Percentiles rank a stretch among this genome's conserved stretches.
These are phyloP conservation scores for Nakazawaea wyomingensis DNA, from an alignment of 805 yeast genomes.

Conservation along the genomic window DNA sequence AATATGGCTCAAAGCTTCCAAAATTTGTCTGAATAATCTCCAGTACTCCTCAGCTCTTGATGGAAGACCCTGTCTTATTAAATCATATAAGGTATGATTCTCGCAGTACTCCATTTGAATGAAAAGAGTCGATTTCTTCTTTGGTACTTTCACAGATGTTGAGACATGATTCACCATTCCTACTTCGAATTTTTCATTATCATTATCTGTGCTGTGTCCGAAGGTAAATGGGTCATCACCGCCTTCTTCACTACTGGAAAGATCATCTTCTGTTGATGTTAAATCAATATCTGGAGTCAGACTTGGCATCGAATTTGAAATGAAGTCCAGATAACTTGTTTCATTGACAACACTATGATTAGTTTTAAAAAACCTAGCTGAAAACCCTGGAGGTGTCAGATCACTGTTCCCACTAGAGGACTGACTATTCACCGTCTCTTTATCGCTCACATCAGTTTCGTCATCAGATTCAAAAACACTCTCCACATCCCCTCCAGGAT, in stretches of 20 bases:
- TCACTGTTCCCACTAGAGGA: constrained; percentile 18
- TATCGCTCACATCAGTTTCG: constrained; percentile 27
- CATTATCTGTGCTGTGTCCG: constrained; percentile 15
- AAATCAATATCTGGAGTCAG: constrained; percentile 52
- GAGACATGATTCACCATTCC: constrained; percentile 14
- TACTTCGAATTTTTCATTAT: constrained; percentile 11
- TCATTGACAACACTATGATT: constrained; percentile 20
- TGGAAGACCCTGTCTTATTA: constrained; percentile 74
- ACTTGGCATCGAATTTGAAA: constrained; percentile 52
- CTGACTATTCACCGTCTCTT: constrained; percentile 28
- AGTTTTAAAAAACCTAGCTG: constrained; percentile 23
- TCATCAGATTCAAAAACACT: constrained; percentile 22
- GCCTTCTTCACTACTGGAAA: constrained; percentile 20
- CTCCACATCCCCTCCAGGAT: constrained; percentile 20
- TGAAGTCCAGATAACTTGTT: constrained; percentile 51
- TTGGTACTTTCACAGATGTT: constrained; percentile 13
- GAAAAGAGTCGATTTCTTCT: constrained; percentile 64
- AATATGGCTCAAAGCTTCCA: constrained; percentile 87
- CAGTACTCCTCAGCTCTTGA: constrained; percentile 76
- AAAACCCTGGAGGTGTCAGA: constrained; percentile 10
- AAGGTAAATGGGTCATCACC: constrained; percentile 18
- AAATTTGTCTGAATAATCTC: constrained; percentile 79
- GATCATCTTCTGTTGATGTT: constrained; percentile 29
- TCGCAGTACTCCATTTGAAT: constrained; percentile 99
- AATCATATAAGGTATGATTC: constrained; percentile 79